Percentiles rank a stretch among this genome's conserved stretches.
Evolutionary conservation across 805 yeast genomes (phyloP).

Genomic region (Myxozyma lipomycoides): DNA sequence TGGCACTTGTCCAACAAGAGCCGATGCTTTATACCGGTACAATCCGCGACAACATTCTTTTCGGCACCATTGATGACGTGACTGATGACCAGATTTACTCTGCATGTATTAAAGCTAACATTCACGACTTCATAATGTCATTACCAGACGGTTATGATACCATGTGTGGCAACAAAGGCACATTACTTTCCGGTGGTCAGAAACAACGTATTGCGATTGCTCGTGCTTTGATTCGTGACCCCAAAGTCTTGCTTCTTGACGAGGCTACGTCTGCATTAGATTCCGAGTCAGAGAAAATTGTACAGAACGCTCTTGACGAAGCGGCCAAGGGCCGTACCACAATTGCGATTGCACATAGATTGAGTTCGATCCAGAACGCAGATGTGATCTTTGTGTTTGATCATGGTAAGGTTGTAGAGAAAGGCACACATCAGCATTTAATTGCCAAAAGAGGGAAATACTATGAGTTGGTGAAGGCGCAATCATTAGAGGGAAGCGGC

Average conservation of each 20-base stretch:
- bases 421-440: constrained; percentile 46
- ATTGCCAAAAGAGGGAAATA: constrained; percentile 39
- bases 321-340: constrained; percentile 65
- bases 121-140: constrained; percentile 46
- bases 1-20: constrained; percentile 63
- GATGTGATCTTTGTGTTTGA: constrained; percentile 50
- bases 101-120: constrained; percentile 52
- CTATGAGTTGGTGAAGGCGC: constrained; percentile 41
- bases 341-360: constrained; percentile 70
- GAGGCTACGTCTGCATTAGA: constrained; percentile 56
- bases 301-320: constrained; percentile 55
- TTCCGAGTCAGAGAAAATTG: constrained; percentile 59
- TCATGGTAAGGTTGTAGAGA: constrained; percentile 53
- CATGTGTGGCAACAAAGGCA: constrained; percentile 48
- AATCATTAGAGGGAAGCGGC: constrained; percentile 47
- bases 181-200: constrained; percentile 59
- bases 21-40: constrained; percentile 65
- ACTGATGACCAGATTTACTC: constrained; percentile 39
- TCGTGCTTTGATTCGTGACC: constrained; percentile 55
- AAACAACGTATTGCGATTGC: constrained; percentile 65
- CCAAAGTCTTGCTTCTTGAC: constrained; percentile 53
- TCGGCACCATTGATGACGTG: constrained; percentile 38
- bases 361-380: constrained; percentile 56
- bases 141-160: constrained; percentile 54
- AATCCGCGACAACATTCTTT: constrained; percentile 67